Percentiles rank a stretch among this genome's conserved stretches.
These are phyloP conservation scores for Zygoascus sp. DNA, from an alignment of 1,139 yeast species.

Conservation along the genomic window DNA sequence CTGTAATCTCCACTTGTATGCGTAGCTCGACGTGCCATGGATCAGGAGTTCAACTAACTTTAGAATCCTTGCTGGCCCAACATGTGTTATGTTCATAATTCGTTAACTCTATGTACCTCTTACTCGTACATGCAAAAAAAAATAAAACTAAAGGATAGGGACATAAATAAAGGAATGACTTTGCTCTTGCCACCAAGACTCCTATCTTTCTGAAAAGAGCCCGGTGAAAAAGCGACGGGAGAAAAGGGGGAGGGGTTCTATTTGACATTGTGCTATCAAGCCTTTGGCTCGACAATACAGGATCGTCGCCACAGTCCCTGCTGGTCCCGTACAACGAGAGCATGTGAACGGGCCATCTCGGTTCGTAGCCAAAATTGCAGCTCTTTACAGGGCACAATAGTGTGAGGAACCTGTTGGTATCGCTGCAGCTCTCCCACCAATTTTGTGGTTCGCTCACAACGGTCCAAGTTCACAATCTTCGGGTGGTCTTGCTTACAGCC, in stretches of 20 bases:
- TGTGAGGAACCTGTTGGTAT: conserved; percentile 58
- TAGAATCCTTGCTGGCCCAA: too few relatives aligned
- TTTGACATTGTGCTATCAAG: conserved; percentile 10
- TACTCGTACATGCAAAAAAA: not conserved
- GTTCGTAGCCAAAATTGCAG: conserved; percentile 35
- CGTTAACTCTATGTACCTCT: not conserved
- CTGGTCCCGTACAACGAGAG: conserved; percentile 29
- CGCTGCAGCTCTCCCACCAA: conserved; percentile 75
- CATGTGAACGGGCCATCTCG: conserved; percentile 35
- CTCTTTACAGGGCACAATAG: conserved; percentile 24
- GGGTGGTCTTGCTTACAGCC: conserved; percentile 14
- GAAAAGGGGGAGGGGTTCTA: too few relatives aligned
- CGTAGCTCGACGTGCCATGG: too few relatives aligned
- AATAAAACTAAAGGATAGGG: not conserved
- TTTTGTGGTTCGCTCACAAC: conserved; percentile 68
- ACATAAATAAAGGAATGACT: not conserved
- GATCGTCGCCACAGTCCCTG: conserved; percentile 38
- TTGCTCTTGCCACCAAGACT: too few relatives aligned
- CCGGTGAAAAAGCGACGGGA: too few relatives aligned
- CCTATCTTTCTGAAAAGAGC: too few relatives aligned
- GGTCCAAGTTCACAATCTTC: conserved; percentile 73
- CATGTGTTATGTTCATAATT: not conserved
- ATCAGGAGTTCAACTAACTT: too few relatives aligned
- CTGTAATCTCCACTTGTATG: too few relatives aligned
- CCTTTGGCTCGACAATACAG: conserved; percentile 35